Evolutionary conservation across 352 stramenopile genomes (phyloP).

Genomic region (Phytophthora pisi): DNA sequence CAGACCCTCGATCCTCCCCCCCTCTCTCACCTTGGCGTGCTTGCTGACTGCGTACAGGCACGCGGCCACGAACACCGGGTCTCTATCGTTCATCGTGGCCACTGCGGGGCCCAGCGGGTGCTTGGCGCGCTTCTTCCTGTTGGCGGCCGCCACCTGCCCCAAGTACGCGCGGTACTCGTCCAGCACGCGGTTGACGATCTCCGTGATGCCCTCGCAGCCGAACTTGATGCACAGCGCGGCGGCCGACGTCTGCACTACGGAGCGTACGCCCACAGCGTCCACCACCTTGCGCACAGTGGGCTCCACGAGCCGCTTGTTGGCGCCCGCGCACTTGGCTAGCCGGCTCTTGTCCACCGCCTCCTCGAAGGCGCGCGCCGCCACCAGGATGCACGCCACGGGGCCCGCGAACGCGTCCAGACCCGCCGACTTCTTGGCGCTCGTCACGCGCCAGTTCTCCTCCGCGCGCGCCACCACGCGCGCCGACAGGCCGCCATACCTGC

Average conservation of each 20-base stretch:
- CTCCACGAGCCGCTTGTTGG: conserved; percentile 50
- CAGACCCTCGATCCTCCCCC: not conserved
- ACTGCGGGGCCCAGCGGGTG: conserved; percentile 25
- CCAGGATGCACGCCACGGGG: conserved; percentile 68
- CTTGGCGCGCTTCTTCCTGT: conserved; percentile 25
- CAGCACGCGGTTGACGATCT: conserved; percentile 64
- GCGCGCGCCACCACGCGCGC: conserved; percentile 52
- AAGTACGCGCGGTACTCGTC: conserved; percentile 50
- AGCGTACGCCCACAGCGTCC: conserved; percentile 50
- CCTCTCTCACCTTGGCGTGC: conserved; percentile 49
- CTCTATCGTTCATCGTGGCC: conserved; percentile 38
- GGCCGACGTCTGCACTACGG: conserved; percentile 54
- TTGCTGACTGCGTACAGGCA: conserved; percentile 76
- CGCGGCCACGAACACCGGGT: conserved; percentile 67
- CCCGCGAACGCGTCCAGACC: conserved; percentile 43
- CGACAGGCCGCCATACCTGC: conserved; percentile 63
- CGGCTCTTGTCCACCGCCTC: conserved; percentile 54
- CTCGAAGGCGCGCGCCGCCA: conserved; percentile 56
- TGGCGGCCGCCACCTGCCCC: conserved; percentile 23
- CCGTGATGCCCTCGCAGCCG: conserved; percentile 66
- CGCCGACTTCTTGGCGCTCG: conserved; percentile 49
- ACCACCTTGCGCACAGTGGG: conserved; percentile 59
- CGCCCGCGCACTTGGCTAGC: conserved; percentile 46
- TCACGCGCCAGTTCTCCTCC: conserved; percentile 59
- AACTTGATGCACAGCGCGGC: conserved; percentile 75